These are phyloP conservation scores for Skeletonema tropicum DNA, from an alignment of 108 stramenopile genomes.

Conservation along the genomic window DNA sequence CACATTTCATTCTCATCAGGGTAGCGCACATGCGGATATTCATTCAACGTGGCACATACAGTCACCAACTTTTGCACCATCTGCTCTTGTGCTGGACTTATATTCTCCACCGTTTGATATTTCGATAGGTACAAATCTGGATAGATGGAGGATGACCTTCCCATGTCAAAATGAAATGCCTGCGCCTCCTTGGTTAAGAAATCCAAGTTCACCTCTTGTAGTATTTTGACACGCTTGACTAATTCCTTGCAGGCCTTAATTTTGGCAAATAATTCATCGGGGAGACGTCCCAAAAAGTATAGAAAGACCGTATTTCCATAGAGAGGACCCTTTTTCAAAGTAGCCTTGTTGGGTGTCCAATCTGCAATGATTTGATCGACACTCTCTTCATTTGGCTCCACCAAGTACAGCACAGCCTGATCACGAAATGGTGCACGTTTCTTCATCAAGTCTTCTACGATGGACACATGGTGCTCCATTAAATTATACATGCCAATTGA, in stretches of 20 bases:
- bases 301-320: slow-evolving; percentile 89
- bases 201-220: slow-evolving; percentile 92
- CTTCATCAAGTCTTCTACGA: slow-evolving; percentile 87
- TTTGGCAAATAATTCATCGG: slow-evolving; percentile 65
- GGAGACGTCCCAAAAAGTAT: slow-evolving; percentile 84
- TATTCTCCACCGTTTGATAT: not conserved
- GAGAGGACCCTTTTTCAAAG: slow-evolving; percentile 62
- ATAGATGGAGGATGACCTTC: slow-evolving; percentile 52
- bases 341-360: slow-evolving; percentile 55
- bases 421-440: slow-evolving; percentile 94
- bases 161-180: slow-evolving; percentile 91
- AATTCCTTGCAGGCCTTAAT: slow-evolving; percentile 89
- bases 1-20: slow-evolving; percentile 62
- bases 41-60: slow-evolving; percentile 95
- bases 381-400: slow-evolving; percentile 81
- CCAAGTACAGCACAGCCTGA: slow-evolving; percentile 91
- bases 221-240: slow-evolving; percentile 81
- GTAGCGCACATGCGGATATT: slow-evolving; percentile 96
- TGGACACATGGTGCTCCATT: slow-evolving; percentile 88
- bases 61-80: slow-evolving; percentile 90
- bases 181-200: slow-evolving; percentile 90
- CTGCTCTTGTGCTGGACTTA: slow-evolving; percentile 37
- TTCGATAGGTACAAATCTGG: slow-evolving; percentile 41
- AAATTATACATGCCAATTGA: slow-evolving; percentile 93
- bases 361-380: slow-evolving; percentile 73